Conservation (phyloP, 2,329 filamentous ascomycete species). For the Nemania sp. region DNA sequence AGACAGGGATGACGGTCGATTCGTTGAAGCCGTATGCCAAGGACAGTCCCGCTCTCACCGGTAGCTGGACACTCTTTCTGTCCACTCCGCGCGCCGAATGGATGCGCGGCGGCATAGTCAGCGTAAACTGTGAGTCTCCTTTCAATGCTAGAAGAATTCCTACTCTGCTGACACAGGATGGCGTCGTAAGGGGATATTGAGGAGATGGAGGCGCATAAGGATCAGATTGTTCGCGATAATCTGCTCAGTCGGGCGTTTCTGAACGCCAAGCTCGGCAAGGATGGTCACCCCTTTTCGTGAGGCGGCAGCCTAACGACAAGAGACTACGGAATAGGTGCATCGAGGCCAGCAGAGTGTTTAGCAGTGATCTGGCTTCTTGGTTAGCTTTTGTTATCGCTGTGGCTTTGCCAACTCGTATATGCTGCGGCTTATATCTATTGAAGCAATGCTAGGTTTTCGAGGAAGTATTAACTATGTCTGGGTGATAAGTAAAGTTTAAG, state of each 20-base stretch:
- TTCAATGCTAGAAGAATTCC: conserved; percentile 21
- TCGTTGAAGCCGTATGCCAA: conserved; percentile 36
- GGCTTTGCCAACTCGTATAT: no score
- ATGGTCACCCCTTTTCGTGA: conserved; percentile 40
- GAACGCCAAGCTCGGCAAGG: conserved; percentile 42
- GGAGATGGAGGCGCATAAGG: conserved; percentile 43
- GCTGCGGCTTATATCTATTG: no score
- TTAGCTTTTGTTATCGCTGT: no score
- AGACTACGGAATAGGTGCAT: no score
- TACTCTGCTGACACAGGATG: conserved; percentile 29
- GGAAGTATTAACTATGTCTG: no score
- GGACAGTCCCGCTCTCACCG: conserved; percentile 32
- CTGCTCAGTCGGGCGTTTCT: conserved; percentile 38
- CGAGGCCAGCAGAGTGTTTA: no score
- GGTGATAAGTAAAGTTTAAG: no score
- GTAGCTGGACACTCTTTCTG: conserved; percentile 34
- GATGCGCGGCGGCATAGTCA: conserved; percentile 41
- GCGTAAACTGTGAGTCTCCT: conserved; percentile 40
- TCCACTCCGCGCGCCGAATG: conserved; percentile 40
- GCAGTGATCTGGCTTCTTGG: no score
- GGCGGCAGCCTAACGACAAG: no score
- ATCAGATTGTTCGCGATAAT: conserved; percentile 40
- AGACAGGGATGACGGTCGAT: conserved; percentile 35
- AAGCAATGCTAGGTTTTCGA: no score
- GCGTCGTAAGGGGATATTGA: conserved; percentile 41